Percentiles rank a stretch among this genome's conserved stretches.
Evolutionary conservation across 2,329 filamentous ascomycete species (phyloP).

Genomic region (Neoascochyta sp.): DNA sequence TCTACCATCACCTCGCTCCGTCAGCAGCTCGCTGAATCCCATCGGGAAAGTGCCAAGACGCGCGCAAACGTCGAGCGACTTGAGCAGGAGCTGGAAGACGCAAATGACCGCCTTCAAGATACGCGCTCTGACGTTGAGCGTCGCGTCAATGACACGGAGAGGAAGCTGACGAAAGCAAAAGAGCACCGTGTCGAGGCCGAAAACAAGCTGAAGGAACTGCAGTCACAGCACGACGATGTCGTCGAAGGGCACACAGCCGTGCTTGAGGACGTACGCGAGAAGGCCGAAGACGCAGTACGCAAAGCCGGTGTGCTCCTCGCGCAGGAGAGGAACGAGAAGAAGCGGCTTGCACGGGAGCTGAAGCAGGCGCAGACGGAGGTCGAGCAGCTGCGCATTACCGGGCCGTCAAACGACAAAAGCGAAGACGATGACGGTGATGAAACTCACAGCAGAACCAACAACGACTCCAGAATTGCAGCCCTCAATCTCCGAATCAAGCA

Average conservation of each 20-base stretch:
- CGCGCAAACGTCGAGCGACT: constrained; percentile 24
- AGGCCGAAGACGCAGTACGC: constrained; percentile 35
- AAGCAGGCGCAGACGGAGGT: constrained; percentile 20
- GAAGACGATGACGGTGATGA: constrained; percentile 15
- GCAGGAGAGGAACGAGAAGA: constrained; percentile 34
- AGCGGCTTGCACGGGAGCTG: constrained; percentile 23
- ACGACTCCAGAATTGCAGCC: constrained; percentile 25
- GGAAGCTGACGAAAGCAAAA: constrained; percentile 27
- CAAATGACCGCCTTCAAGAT: constrained; percentile 24
- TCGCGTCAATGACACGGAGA: constrained; percentile 27
- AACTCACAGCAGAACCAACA: too few relatives aligned
- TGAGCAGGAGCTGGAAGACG: constrained; percentile 24
- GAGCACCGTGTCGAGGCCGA: constrained; percentile 26
- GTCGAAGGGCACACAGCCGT: constrained; percentile 25
- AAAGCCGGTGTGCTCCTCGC: constrained; percentile 32
- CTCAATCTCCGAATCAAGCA: constrained; percentile 25
- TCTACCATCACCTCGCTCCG: constrained; percentile 25
- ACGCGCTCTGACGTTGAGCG: constrained; percentile 25
- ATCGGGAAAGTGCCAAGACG: constrained; percentile 22
- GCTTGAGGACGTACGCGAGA: constrained; percentile 29
- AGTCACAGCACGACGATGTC: constrained; percentile 24
- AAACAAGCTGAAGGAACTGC: constrained; percentile 22
- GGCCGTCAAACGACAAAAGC: constrained; percentile 5
- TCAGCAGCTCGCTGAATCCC: constrained; percentile 32
- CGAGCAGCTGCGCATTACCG: constrained; percentile 16